Percentiles rank a stretch among this genome's conserved stretches.
These are phyloP conservation scores for Carex cristatella DNA, from an alignment of 176 grass and related monocot genomes.

Conservation along the genomic window DNA sequence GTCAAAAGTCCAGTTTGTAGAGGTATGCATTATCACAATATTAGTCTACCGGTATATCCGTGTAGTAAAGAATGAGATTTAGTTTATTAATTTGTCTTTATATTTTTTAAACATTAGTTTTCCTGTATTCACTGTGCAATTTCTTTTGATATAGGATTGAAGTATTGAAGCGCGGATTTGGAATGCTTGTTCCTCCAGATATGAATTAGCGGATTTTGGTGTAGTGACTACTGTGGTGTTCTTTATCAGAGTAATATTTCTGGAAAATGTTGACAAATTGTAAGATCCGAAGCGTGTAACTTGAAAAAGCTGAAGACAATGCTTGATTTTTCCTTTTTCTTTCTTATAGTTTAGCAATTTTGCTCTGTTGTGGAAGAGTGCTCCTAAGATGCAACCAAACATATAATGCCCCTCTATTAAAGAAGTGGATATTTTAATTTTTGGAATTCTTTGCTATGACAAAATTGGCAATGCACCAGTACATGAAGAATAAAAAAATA, in stretches of 20 bases:
- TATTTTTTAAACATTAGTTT: background rate
- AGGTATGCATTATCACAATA: background rate
- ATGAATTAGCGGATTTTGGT: constrained; percentile 36
- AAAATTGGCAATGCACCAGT: background rate
- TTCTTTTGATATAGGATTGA: constrained; percentile 58
- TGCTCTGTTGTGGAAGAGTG: background rate
- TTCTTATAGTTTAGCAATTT: constrained; percentile 1
- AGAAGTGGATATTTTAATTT: background rate
- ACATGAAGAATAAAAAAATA: background rate
- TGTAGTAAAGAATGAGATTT: background rate
- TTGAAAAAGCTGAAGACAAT: background rate
- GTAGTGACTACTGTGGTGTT: background rate
- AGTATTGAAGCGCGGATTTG: constrained; percentile 87
- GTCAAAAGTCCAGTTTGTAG: background rate
- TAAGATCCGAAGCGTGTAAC: background rate
- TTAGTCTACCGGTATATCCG: background rate
- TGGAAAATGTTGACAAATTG: background rate
- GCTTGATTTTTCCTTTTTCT: background rate
- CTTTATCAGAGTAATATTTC: background rate
- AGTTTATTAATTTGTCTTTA: background rate
- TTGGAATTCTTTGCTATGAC: background rate
- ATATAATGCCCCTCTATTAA: background rate
- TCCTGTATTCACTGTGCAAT: constrained; percentile 15
- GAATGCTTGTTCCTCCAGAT: constrained; percentile 75
- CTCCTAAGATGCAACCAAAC: background rate